Evolutionary conservation across 768 basidiomycete species (phyloP).

Genomic region (Pilatotrama ljubarskyi): DNA sequence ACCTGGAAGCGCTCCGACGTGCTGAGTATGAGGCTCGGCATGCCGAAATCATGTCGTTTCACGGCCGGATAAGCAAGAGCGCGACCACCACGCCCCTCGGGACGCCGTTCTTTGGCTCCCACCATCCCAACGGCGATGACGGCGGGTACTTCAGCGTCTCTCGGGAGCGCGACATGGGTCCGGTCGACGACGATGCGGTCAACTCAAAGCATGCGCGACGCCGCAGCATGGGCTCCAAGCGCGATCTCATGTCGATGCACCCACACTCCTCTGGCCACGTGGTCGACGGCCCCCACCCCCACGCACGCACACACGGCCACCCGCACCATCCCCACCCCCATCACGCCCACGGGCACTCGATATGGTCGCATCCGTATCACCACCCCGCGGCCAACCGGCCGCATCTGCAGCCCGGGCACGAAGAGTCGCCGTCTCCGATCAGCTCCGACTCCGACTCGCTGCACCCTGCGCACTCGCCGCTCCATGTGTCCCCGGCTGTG

Average conservation of each 20-base stretch:
- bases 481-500: slow-evolving; percentile 30
- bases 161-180: slow-evolving; percentile 39
- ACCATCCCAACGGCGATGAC: slow-evolving; percentile 38
- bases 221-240: slow-evolving; percentile 41
- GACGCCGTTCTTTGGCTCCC: slow-evolving; percentile 38
- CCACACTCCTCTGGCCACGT: slow-evolving; percentile 33
- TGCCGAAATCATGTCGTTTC: slow-evolving; percentile 42
- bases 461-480: slow-evolving; percentile 32
- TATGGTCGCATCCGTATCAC: slow-evolving; percentile 47
- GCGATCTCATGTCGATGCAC: slow-evolving; percentile 25
- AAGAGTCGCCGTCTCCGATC: slow-evolving; percentile 69
- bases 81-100: slow-evolving; percentile 67
- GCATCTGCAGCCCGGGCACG: slow-evolving; percentile 36
- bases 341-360: slow-evolving; percentile 26
- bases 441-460: slow-evolving; percentile 63
- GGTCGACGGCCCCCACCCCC: slow-evolving; percentile 38
- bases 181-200: slow-evolving; percentile 29
- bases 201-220: slow-evolving; percentile 41
- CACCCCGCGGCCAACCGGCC: slow-evolving; percentile 35
- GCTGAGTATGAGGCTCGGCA: slow-evolving; percentile 61
- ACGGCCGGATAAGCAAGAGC: slow-evolving; percentile 51
- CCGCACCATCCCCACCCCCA: slow-evolving; percentile 41
- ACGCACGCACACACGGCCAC: slow-evolving; percentile 25
- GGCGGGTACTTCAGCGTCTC: slow-evolving; percentile 41
- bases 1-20: slow-evolving; percentile 54